These are phyloP conservation scores for Multifurca ochricompacta DNA, from an alignment of 768 basidiomycete genomes.

Conservation along the genomic window DNA sequence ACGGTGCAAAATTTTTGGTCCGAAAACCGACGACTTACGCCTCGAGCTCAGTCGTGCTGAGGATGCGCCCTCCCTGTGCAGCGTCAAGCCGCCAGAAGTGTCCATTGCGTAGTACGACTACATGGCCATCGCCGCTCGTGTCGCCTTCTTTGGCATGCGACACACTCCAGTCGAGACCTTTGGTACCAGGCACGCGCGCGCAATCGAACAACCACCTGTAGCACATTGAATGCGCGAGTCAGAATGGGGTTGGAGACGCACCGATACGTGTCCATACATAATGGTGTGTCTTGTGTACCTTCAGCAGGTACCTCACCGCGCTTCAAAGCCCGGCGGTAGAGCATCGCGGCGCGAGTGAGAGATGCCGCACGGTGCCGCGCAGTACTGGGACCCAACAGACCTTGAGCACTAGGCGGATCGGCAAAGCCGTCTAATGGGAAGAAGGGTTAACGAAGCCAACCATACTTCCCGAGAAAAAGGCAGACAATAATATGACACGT, in stretches of 20 bases:
- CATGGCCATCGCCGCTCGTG: slow-evolving; percentile 59
- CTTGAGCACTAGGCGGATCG: slow-evolving; percentile 46
- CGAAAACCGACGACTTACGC: slow-evolving; percentile 42
- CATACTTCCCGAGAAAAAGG: neutral
- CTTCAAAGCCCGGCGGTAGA: slow-evolving; percentile 65
- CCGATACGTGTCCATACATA: slow-evolving; percentile 89
- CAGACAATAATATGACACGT: slow-evolving; percentile 95
- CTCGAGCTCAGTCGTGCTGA: slow-evolving; percentile 59
- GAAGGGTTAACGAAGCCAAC: neutral
- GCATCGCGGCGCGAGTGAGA: slow-evolving; percentile 60
- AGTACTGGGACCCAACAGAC: slow-evolving; percentile 24
- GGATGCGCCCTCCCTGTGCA: slow-evolving; percentile 43
- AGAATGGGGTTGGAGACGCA: slow-evolving; percentile 24
- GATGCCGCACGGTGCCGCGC: slow-evolving; percentile 61
- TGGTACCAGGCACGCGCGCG: slow-evolving; percentile 66
- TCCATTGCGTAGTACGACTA: slow-evolving; percentile 81
- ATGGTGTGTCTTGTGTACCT: slow-evolving; percentile 52
- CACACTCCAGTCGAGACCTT: slow-evolving; percentile 71
- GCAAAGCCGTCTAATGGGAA: slow-evolving; percentile 62
- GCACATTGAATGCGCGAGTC: neutral
- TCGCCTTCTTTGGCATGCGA: slow-evolving; percentile 55
- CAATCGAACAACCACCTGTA: slow-evolving; percentile 89
- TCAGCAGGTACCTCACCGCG: slow-evolving; percentile 61
- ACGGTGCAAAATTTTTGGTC: too few relatives aligned
- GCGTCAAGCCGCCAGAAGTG: slow-evolving; percentile 76